Evolutionary conservation across 2,329 filamentous ascomycete species (phyloP), one percentile per base, ranked within the genome.

Genomic region (Acrocalymma vagum): DNA sequence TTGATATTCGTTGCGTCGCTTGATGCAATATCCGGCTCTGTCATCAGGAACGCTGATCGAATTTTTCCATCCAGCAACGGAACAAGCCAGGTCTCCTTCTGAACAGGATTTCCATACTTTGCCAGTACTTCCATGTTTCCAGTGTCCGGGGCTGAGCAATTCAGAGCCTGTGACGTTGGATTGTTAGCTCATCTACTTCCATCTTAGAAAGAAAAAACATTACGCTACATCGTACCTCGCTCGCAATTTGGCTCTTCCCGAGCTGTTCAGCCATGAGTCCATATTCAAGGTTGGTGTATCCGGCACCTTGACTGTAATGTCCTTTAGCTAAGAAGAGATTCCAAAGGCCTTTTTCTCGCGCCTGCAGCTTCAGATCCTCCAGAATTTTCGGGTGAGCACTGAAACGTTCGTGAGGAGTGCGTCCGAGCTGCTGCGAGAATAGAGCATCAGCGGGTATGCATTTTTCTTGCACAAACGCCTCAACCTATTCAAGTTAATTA

Each of bases 261-360:
- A 96, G 79, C 74, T 88, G 87, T 75, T 96, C 93, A 18, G 92
- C 93, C 90, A 96, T 96, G 60, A 96, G 76, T n/a, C 90, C 93
- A 66, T 96, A 96, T 73, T 96, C 93, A 45, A 96, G 79, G 72
- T 96, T 96, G 33, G 84, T 89, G 77, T 89, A 96, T 28, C 92
- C 93, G 8, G 91, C 90, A 1, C 90, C 94, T 74, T 96, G 88
- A 68, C 86, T 88, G 79, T 95, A 96, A 74, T 96, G 90, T 56
- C 86, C 91, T 74, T 88, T 92, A 47, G 92, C 88, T 53, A 97
- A 75, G 78, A 97, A 97, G 85, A 96, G 87, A 74, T 97, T 97
- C 93, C 92, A 96, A 26, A 97, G 79, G 2, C 92, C 92, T 15
- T 95, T 80, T 51, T 85, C 79, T 63, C 79, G 82, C 27, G 92